Percentiles rank a stretch among this genome's conserved stretches.
These are phyloP conservation scores for Kuraishia ogatae DNA, from an alignment of 805 yeast species.

Conservation along the genomic window DNA sequence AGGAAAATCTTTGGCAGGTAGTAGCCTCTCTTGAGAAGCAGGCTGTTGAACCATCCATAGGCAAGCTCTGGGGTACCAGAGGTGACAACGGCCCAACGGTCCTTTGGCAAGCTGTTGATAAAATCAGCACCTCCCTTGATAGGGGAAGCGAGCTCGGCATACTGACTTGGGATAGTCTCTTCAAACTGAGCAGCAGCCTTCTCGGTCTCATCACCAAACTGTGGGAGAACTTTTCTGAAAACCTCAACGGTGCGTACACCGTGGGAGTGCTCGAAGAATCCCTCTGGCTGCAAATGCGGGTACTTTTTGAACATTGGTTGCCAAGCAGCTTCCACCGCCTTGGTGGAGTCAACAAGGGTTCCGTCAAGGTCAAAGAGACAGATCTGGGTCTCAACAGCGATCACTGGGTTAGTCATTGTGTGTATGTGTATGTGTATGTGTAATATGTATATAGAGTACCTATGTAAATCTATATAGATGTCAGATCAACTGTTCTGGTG, in stretches of 20 bases:
- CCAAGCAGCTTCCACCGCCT: constrained; percentile 81
- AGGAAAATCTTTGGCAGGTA: constrained; percentile 64
- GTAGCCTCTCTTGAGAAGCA: constrained; percentile 39
- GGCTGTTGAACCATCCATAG: constrained; percentile 62
- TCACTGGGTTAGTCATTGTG: background rate
- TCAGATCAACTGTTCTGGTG: too few relatives aligned
- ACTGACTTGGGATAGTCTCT: constrained; percentile 59
- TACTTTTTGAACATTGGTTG: constrained; percentile 58
- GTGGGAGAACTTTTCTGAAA: constrained; percentile 65
- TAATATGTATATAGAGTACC: too few relatives aligned
- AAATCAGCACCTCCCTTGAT: constrained; percentile 71
- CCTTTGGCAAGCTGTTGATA: constrained; percentile 44
- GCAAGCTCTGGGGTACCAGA: constrained; percentile 77
- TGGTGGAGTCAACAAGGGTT: constrained; percentile 75
- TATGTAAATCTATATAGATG: too few relatives aligned
- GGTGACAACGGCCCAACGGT: constrained; percentile 83
- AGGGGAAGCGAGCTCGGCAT: constrained; percentile 65
- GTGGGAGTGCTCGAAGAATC: constrained; percentile 67
- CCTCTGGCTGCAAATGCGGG: constrained; percentile 46
- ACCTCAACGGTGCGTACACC: constrained; percentile 82
- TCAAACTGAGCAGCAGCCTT: constrained; percentile 46
- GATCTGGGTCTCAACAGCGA: constrained; percentile 1
- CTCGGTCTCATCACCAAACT: constrained; percentile 57
- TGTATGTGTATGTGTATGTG: background rate
- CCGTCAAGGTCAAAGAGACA: constrained; percentile 80